Conservation (phyloP, 78 protist species). For the Dictyostelium brefeldianum region DNA sequence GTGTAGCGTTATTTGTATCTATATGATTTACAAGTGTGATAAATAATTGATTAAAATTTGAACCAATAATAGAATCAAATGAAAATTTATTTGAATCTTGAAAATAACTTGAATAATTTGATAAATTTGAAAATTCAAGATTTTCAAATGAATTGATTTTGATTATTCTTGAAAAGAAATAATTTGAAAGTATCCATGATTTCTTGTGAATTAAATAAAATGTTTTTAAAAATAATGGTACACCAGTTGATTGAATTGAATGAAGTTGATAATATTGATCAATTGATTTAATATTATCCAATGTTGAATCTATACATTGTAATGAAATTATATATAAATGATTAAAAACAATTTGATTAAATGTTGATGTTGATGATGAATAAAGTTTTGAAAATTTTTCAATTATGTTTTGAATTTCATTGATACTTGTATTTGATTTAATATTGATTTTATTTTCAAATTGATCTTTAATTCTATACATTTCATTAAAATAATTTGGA, state of each 20-base stretch:
- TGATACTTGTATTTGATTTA: too few species aligned
- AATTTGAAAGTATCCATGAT: constrained; percentile 2
- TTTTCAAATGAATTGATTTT: neutral
- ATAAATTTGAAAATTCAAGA: neutral
- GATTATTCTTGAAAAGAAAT: neutral
- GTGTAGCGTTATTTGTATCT: neutral
- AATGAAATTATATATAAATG: neutral
- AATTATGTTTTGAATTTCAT: too few species aligned
- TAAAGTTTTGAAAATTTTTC: too few species aligned
- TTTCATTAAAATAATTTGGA: too few species aligned
- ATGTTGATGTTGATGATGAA: too few species aligned
- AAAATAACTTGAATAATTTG: too few species aligned
- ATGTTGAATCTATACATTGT: neutral
- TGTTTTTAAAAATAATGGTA: neutral
- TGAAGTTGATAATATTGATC: neutral
- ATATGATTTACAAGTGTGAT: neutral
- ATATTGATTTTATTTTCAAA: too few species aligned
- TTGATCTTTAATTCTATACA: too few species aligned
- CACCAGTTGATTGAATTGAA: neutral
- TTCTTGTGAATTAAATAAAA: neutral
- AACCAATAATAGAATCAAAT: neutral
- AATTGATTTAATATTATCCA: neutral
- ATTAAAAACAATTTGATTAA: neutral
- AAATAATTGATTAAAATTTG: neutral
- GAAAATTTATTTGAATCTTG: neutral